phyloP scores from a whole-genome alignment of 2,329 filamentous ascomycete genomes.

The Stagonosporopsis tanaceti region DNA sequence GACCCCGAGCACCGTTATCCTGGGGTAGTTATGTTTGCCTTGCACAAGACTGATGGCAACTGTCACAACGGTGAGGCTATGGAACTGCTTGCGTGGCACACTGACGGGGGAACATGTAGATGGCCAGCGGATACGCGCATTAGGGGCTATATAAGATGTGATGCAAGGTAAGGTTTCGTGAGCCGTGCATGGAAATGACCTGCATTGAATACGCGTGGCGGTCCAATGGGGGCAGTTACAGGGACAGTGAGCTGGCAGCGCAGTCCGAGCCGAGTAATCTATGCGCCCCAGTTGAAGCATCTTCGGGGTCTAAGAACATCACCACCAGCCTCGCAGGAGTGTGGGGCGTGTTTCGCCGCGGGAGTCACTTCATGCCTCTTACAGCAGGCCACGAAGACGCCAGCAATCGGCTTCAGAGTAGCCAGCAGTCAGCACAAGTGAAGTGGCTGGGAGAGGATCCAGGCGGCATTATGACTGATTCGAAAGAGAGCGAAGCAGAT shows the following conservation, averaged over 20 bases:
- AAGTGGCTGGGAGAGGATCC: slow-evolving; percentile 23
- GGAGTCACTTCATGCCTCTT: slow-evolving; percentile 27
- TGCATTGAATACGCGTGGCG: slow-evolving; percentile 34
- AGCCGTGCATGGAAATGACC: slow-evolving; percentile 43
- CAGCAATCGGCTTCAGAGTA: slow-evolving; percentile 23
- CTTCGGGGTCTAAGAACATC: slow-evolving; percentile 31
- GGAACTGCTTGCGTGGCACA: slow-evolving; percentile 50
- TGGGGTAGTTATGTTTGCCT: slow-evolving; percentile 34
- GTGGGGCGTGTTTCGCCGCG: slow-evolving; percentile 31
- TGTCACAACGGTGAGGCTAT: slow-evolving; percentile 35
- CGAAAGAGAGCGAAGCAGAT: slow-evolving; percentile 21
- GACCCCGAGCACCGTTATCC: slow-evolving; percentile 20
- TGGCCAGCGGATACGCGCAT: slow-evolving; percentile 43
- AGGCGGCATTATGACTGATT: slow-evolving; percentile 20
- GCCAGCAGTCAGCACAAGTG: slow-evolving; percentile 6
- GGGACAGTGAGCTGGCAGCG: slow-evolving; percentile 44
- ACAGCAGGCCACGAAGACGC: slow-evolving; percentile 26
- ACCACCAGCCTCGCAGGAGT: slow-evolving; percentile 30
- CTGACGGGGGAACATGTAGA: slow-evolving; percentile 41
- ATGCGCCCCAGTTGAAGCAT: slow-evolving; percentile 42
- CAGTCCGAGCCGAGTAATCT: slow-evolving; percentile 43
- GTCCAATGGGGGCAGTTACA: slow-evolving; percentile 43
- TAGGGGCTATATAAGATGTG: slow-evolving; percentile 46
- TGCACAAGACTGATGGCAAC: slow-evolving; percentile 28
- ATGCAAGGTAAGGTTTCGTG: slow-evolving; percentile 35